Evolutionary conservation across 129 eudicot species (phyloP).

Genomic region (Pseudognaphalium luteoalbum): DNA sequence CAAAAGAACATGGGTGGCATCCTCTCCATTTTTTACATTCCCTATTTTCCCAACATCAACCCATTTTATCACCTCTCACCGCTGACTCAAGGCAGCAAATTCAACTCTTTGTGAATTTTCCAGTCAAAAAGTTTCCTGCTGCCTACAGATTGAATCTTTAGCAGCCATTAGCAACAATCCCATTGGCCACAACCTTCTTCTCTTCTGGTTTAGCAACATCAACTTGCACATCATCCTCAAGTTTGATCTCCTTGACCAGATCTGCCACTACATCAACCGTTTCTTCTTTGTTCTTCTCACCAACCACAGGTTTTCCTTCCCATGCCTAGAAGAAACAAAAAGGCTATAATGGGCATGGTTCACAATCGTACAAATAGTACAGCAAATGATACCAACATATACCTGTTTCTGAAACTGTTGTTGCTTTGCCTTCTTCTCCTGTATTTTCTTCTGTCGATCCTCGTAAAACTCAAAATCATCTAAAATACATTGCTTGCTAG

Average conservation of each 20-base stretch:
- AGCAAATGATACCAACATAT: not conserved
- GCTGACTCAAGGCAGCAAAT: not conserved
- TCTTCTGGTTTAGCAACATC: constrained; percentile 21
- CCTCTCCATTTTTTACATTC: constrained; percentile 29
- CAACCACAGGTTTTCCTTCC: constrained; percentile 48
- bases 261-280: constrained; percentile 27
- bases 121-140: constrained; percentile 4
- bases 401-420: constrained; percentile 69
- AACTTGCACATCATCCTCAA: constrained; percentile 26
- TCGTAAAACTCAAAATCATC: constrained; percentile 90
- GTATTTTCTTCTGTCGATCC: constrained; percentile 71
- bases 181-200: constrained; percentile 35
- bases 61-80: not conserved
- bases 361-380: not conserved
- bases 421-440: constrained; percentile 76
- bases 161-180: constrained; percentile 47
- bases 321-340: constrained; percentile 32
- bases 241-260: constrained; percentile 32
- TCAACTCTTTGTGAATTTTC: not conserved
- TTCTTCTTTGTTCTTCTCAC: constrained; percentile 46
- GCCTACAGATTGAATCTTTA: constrained; percentile 28
- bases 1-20: constrained; percentile 20
- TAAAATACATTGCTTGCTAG: constrained; percentile 65
- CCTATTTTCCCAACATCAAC: constrained; percentile 9
- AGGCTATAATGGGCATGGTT: not conserved